Conservation (phyloP, 495 filamentous ascomycete genomes). For the Daldinia childiae region DNA sequence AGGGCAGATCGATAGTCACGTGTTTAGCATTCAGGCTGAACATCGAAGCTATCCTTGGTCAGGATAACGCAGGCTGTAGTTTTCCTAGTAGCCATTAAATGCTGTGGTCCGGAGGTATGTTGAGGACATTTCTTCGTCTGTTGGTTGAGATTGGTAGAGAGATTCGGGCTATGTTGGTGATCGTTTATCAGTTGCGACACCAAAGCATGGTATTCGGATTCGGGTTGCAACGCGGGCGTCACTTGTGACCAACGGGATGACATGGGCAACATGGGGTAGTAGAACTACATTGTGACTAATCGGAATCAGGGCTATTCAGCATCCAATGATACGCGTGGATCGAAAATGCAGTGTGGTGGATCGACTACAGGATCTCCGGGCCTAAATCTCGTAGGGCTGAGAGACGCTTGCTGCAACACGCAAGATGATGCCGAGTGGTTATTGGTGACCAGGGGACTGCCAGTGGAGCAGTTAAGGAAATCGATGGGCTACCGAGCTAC, state of each 20-base stretch:
- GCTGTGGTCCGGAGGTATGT: slow-evolving; percentile 9
- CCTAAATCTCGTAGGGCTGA: slow-evolving; percentile 51
- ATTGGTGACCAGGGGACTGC: slow-evolving; percentile 42
- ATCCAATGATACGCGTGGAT: slow-evolving; percentile 33
- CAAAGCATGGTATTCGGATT: slow-evolving; percentile 23
- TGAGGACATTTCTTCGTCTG: slow-evolving; percentile 12
- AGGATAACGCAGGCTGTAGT: slow-evolving; percentile 1
- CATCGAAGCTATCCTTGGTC: slow-evolving; percentile 6
- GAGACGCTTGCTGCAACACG: slow-evolving; percentile 38
- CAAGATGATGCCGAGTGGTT: slow-evolving; percentile 34
- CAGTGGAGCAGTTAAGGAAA: slow-evolving; percentile 30
- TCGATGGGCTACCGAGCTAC: slow-evolving; percentile 15
- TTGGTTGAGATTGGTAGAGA: slow-evolving; percentile 23
- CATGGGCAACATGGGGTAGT: slow-evolving; percentile 31
- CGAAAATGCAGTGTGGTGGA: slow-evolving; percentile 41
- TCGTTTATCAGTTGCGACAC: slow-evolving; percentile 25
- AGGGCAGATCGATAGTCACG: slow-evolving; percentile 31
- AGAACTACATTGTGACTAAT: slow-evolving; percentile 33
- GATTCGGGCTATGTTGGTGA: slow-evolving; percentile 26
- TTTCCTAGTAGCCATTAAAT: slow-evolving; percentile 13
- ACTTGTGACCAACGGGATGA: slow-evolving; percentile 20
- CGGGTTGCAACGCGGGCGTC: slow-evolving; percentile 23
- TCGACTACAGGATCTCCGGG: slow-evolving; percentile 42
- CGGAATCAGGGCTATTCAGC: slow-evolving; percentile 19
- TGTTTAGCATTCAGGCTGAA: slow-evolving; percentile 24